A percentile compares a stretch with the other conserved stretches of the same genome.
These are phyloP conservation scores for Escallonia rubra DNA, from an alignment of 129 eudicot genomes.

Conservation along the genomic window DNA sequence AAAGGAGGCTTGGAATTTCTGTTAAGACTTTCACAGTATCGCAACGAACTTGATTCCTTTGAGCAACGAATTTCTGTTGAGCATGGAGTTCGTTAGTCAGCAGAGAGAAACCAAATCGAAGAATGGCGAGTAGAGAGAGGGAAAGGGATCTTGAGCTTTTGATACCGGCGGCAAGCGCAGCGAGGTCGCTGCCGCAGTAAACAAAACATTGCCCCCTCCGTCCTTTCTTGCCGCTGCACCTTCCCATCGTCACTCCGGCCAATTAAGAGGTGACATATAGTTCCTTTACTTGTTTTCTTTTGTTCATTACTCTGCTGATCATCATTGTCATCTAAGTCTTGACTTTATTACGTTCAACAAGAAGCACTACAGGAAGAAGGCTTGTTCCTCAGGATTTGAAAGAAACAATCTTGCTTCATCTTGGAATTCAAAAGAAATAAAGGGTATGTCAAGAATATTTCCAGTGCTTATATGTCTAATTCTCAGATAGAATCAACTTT, in stretches of 20 bases:
- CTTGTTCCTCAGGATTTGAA: too few relatives aligned
- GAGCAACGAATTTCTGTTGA: too few relatives aligned
- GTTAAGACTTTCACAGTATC: slow-evolving; percentile 1
- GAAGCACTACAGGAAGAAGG: too few relatives aligned
- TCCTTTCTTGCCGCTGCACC: not conserved
- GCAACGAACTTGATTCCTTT: not conserved
- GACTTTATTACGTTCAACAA: too few relatives aligned
- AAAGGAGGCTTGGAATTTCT: not conserved
- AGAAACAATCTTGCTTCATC: too few relatives aligned
- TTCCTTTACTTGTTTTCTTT: not conserved
- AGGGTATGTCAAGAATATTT: too few relatives aligned
- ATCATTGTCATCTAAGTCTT: not conserved
- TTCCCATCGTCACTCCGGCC: slow-evolving; percentile 4
- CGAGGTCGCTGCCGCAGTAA: not conserved
- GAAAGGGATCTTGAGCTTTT: slow-evolving; percentile 23
- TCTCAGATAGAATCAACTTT: too few relatives aligned
- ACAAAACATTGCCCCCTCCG: slow-evolving; percentile 1
- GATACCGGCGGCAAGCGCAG: slow-evolving; percentile 20
- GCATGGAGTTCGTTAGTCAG: slow-evolving; percentile 1
- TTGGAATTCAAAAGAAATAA: too few relatives aligned
- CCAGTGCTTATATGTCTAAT: too few relatives aligned
- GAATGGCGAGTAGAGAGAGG: slow-evolving; percentile 12
- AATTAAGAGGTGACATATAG: slow-evolving; percentile 16
- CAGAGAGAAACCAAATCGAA: slow-evolving; percentile 1
- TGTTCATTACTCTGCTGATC: not conserved